phyloP scores from a whole-genome alignment of 495 filamentous ascomycete genomes.

The Penicillium paxilli region DNA sequence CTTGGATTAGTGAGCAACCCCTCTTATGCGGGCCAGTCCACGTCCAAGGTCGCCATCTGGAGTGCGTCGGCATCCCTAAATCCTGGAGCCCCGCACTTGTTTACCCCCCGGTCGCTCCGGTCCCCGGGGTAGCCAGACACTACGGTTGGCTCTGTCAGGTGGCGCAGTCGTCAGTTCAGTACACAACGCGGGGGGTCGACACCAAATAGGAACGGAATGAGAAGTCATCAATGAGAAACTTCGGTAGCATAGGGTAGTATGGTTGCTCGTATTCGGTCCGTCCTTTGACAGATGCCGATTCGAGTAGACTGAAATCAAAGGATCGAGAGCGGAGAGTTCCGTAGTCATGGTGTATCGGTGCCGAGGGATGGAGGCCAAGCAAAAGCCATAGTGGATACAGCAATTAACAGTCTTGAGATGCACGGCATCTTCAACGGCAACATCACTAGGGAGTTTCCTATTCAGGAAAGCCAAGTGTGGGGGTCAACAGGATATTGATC shows the following conservation, averaged over 20 bases:
- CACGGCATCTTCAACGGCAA: background rate
- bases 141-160: background rate
- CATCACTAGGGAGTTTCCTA: slow-evolving; percentile 6
- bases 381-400: slow-evolving; percentile 9
- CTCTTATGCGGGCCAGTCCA: background rate
- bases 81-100: slow-evolving; percentile 18
- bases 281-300: background rate
- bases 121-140: background rate
- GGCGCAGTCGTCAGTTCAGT: background rate
- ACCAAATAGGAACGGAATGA: background rate
- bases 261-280: background rate
- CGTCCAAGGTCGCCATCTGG: background rate
- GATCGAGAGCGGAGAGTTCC: background rate
- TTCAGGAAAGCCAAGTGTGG: slow-evolving; percentile 8
- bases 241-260: background rate
- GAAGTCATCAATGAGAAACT: background rate
- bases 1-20: background rate
- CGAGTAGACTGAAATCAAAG: background rate
- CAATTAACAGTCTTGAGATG: background rate
- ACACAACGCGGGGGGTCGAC: background rate
- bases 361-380: slow-evolving; percentile 3
- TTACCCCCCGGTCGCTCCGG: slow-evolving; percentile 1
- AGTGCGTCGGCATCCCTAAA: slow-evolving; percentile 7
- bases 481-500: slow-evolving; percentile 2
- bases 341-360: background rate